Evolutionary conservation across 768 basidiomycete genomes (phyloP).

Genomic region (Mycena galericulata): DNA sequence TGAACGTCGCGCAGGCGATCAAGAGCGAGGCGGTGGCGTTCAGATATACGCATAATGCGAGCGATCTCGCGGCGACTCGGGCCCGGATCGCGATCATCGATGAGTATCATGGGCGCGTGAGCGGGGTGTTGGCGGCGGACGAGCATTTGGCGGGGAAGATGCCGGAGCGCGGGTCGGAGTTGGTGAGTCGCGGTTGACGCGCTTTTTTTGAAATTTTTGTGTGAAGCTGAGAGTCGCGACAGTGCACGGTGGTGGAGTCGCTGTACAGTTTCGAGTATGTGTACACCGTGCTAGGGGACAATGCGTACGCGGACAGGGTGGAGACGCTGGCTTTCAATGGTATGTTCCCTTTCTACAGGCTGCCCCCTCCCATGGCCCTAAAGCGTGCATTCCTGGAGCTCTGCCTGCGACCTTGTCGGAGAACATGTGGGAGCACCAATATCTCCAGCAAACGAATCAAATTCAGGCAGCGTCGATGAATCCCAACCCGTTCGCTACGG

Average conservation of each 20-base stretch:
- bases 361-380: no score
- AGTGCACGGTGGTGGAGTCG: constrained; percentile 32
- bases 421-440: constrained; percentile 32
- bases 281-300: constrained; percentile 29
- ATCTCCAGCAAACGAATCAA: constrained; percentile 32
- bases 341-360: neutral
- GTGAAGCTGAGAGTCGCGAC: neutral
- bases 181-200: constrained; percentile 19
- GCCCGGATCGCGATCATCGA: constrained; percentile 21
- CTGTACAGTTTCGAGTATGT: constrained; percentile 32
- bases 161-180: constrained; percentile 26
- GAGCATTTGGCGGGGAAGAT: constrained; percentile 28
- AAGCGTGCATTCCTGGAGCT: no score
- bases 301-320: constrained; percentile 23
- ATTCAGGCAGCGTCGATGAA: constrained; percentile 25
- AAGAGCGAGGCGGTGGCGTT: constrained; percentile 34
- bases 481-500: constrained; percentile 29
- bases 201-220: no score
- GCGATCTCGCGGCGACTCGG: constrained; percentile 28
- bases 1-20: constrained; percentile 29
- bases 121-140: no score
- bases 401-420: constrained; percentile 17
- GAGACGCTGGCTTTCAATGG: constrained; percentile 34
- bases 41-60: constrained; percentile 17
- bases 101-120: constrained; percentile 28